These are phyloP conservation scores for Mytilinidion resinicola DNA, from an alignment of 495 filamentous ascomycete species.

Conservation along the genomic window DNA sequence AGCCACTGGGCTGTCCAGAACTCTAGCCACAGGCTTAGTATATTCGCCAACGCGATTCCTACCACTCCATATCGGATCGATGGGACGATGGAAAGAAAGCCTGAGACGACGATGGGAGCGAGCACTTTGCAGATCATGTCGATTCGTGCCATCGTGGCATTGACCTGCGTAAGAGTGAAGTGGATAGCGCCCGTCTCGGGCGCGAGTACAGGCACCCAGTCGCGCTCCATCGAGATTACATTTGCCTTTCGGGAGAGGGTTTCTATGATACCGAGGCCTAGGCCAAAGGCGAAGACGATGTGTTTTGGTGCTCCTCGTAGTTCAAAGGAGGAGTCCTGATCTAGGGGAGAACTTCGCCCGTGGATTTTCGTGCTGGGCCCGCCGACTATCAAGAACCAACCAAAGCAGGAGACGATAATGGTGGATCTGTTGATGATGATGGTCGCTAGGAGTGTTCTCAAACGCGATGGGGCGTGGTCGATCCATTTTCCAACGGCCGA, in stretches of 20 bases:
- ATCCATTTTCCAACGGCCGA: neutral
- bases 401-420: neutral
- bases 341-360: neutral
- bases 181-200: neutral
- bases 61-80: neutral
- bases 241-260: conserved; percentile 3
- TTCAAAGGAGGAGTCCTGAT: neutral
- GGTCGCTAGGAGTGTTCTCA: neutral
- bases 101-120: conserved; percentile 1
- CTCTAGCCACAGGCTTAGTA: neutral
- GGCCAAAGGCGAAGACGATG: neutral
- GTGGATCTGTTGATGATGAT: neutral
- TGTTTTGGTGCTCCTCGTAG: neutral
- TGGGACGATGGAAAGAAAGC: neutral
- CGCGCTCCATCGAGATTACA: conserved; percentile 5
- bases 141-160: neutral
- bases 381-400: neutral
- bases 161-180: conserved; percentile 1
- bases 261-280: neutral
- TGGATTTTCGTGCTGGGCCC: neutral
- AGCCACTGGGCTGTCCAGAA: neutral
- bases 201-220: conserved; percentile 2
- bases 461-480: neutral
- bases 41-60: neutral
- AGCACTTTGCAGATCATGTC: conserved; percentile 4